A percentile compares a stretch with the other conserved stretches of the same genome.
phyloP scores from a whole-genome alignment of 495 filamentous ascomycete species.

The Tetracladium marchalianum region DNA sequence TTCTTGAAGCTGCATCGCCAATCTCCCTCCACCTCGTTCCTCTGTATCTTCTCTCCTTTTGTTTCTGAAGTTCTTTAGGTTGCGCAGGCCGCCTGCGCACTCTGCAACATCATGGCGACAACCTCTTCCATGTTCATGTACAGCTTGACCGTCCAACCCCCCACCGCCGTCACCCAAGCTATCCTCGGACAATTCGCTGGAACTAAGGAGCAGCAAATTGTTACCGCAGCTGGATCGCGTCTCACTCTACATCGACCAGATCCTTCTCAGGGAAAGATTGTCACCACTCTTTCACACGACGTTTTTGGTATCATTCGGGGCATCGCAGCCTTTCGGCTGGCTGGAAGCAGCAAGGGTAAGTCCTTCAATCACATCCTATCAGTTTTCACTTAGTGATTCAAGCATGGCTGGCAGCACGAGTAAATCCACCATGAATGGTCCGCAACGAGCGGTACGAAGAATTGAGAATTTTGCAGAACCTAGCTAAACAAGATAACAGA shows the following conservation, averaged over 20 bases:
- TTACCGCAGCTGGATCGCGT: slow-evolving; percentile 84
- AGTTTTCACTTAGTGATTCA: slow-evolving; percentile 87
- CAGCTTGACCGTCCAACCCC: slow-evolving; percentile 84
- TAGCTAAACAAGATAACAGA: slow-evolving; percentile 63
- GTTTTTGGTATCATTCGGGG: slow-evolving; percentile 90
- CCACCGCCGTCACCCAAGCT: slow-evolving; percentile 79
- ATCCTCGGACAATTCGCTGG: slow-evolving; percentile 90
- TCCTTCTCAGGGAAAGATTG: slow-evolving; percentile 73
- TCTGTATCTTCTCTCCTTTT: no score
- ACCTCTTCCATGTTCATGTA: slow-evolving; percentile 98
- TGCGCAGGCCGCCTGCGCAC: slow-evolving; percentile 44
- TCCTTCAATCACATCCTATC: slow-evolving; percentile 28
- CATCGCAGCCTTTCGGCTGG: slow-evolving; percentile 78
- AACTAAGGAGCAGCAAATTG: slow-evolving; percentile 91
- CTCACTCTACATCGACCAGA: slow-evolving; percentile 83
- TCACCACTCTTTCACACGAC: slow-evolving; percentile 79
- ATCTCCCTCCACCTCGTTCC: no score
- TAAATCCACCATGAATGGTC: slow-evolving; percentile 15
- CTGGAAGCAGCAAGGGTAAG: slow-evolving; percentile 96
- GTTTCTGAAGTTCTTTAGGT: slow-evolving; percentile 17
- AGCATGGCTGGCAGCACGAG: slow-evolving; percentile 36
- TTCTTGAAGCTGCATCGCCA: no score
- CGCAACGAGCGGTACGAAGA: slow-evolving; percentile 3
- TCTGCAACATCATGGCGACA: slow-evolving; percentile 69
- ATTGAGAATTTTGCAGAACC: slow-evolving; percentile 26